Base-by-base conservation (phyloP, 495 filamentous ascomycete species). In the Talaromyces thailandensis region DNA sequence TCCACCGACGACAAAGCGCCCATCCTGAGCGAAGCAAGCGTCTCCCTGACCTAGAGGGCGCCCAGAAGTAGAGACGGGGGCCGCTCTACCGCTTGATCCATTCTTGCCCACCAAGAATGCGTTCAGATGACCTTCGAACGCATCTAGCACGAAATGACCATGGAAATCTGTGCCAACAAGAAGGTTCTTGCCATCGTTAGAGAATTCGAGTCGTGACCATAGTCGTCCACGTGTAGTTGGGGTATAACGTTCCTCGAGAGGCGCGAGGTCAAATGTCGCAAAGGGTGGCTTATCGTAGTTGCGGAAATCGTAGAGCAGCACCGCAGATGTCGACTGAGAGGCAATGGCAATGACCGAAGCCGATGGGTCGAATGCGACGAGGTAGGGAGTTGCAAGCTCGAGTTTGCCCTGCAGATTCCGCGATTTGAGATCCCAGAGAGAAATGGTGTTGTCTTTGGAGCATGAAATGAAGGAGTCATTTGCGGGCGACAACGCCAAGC, bases 271-370 rank as follows among this genome's bases (percentile, higher is more conserved):
- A 68, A 98, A 95, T 32, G 84, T 90, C 11, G 86, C 80, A 66
- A 99, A 95, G 0, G 95, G 95, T 3, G 85, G 80, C 67, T 93
- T 95, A 67, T 96, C 90, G 75, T 89, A 96, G 66, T 96, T 96
- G 52, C 91, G 86, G 64, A 91, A 82, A 73, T 99, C 95, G 75
- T 97, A 98, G 59, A 99, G 85, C 24, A 97, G 81, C 61, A 99
- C 78, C 11, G 83, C 81, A 11, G 87, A 86, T 28, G 88, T 86
- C 1, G 81, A 79, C n/a, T 93, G 89, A 0, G 86, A 91, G 5
- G 88, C 95, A 40, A 99, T 83, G 16, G 94, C 94, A 67, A 99
- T 92, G 52, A 98, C 92, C 7, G 85, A 86, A 1, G 90, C 94
- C 3, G 90, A 91, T 2, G 95, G 80, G 65, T 99, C 94, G 74